Base-by-base conservation (phyloP, 352 stramenopile genomes). In the Phytophthora uliginosa region DNA sequence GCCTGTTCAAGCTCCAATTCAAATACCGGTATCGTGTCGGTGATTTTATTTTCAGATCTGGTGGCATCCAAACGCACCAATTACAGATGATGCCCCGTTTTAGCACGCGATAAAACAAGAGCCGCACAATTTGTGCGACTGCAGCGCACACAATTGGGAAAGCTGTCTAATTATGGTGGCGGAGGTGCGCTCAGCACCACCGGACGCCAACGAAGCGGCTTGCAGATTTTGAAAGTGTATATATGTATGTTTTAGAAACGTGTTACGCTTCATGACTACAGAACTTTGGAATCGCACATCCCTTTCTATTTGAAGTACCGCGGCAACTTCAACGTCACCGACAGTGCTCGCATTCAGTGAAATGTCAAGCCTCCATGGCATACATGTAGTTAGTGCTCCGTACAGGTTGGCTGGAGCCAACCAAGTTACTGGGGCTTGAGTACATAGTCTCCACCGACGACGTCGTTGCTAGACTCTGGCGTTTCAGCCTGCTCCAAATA, bases 1-100 rank as follows among this genome's bases (percentile, higher is more conserved):
- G 67, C 45, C 72, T 3, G 34, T 78, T 76, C 62, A 71, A 45
- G 36, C 12, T 45, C 36, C 36, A 8, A 45, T 45, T 45, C 36
- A 13, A 45, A 45, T 45, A 45, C 36, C 36, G 36, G 36, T 45
- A 45, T n/a, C 36, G 13, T 45, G 12, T 15, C 36, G 36, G 36
- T 45, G 13, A 45, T 45, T 7, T n/a, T 8, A 1, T 6, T 17
- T 45, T 45, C 36, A 45, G 17, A 45, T 45, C 42, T 50, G 7
- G 10, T n/a, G 42, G 48, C 48, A 54, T 24, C 48, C n/a, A 54
- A 54, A 24, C 48, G 20, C 12, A 18, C 9, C 9, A 9, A 54
- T 33, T 54, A 31, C 22, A 4, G 36, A 18, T 18, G 36, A n/a
- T 24, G 42, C 18, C 42, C 42, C 18, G 17, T 50, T 50, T 50